Base-by-base conservation (phyloP, 2,329 filamentous ascomycete species). In the Thermoascus crustaceus region DNA sequence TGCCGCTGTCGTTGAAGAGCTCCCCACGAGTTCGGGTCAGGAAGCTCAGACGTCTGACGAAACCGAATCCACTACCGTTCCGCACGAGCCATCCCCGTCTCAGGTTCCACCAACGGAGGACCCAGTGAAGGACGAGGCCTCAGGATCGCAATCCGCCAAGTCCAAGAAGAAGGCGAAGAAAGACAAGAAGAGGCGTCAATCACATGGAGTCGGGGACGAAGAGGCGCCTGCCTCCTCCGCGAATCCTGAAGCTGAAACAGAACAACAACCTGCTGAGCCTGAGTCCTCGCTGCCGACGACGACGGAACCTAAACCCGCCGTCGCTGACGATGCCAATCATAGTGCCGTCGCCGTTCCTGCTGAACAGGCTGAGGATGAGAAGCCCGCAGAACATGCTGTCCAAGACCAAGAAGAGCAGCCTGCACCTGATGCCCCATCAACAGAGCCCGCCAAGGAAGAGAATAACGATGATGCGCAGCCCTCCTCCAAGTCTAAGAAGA, bases 81-180 rank as follows among this genome's bases (percentile, higher is more conserved):
- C 7, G 10, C 19, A 27, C 13, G 38, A 38, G 6, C 16, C 35
- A 20, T 19, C 26, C 17, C 33, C 23, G 22, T 4, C 19, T n/a
- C 27, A 11, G 14, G 36, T 13, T 16, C 32, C 17, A 25, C 23
- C 25, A 5, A 11, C 5, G 7, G 32, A 34, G 13, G 29, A 31
- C 9, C 14, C 17, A 13, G 11, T 14, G 5, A 24, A 14, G 20
- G 27, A 40, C 23, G 29, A 35, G 23, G 16, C 26, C 18, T 44
- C 44, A 26, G 45, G 46, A 7, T 4, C 23, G 5, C 45, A 42
- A 29, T 38, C 43, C 2, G n/a, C 43, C 9, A 45, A 38, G 11
- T 43, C 46, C 4, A 58, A 54, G 43, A 61, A 57, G 38, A 68
- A 63, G 44, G 52, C 53, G 39, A 62, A 58, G 39, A 61, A 61